These are phyloP conservation scores for Tubosaeta sp. DNA, from an alignment of 768 basidiomycete species.

Conservation along the genomic window DNA sequence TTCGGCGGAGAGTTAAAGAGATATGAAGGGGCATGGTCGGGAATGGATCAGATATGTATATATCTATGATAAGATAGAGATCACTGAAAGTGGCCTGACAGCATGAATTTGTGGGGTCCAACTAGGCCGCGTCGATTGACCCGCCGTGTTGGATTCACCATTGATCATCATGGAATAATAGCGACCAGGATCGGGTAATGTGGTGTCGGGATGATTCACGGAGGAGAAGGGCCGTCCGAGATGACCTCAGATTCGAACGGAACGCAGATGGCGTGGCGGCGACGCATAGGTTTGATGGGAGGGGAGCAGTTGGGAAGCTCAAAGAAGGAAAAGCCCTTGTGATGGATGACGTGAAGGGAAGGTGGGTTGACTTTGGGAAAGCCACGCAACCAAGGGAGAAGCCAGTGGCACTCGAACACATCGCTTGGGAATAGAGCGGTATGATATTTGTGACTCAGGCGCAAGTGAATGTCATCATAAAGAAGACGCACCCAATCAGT, in stretches of 20 bases:
- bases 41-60: not conserved
- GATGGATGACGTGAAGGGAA: conserved; percentile 5
- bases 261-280: conserved; percentile 1
- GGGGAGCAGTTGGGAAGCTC: conserved; percentile 1
- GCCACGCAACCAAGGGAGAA: too few relatives aligned
- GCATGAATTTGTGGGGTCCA: not conserved
- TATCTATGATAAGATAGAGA: conserved; percentile 6
- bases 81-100: not conserved
- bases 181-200: not conserved
- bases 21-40: not conserved
- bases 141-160: conserved; percentile 1
- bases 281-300: conserved; percentile 1
- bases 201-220: conserved; percentile 1
- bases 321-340: conserved; percentile 6
- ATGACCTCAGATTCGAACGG: not conserved
- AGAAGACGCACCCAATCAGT: too few relatives aligned
- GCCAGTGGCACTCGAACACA: too few relatives aligned
- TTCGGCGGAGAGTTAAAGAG: not conserved
- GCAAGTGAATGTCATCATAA: too few relatives aligned
- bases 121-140: not conserved
- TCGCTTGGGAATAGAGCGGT: too few relatives aligned
- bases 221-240: not conserved
- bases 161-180: conserved; percentile 5
- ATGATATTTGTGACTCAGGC: too few relatives aligned
- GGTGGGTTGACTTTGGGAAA: not conserved